A percentile compares a stretch with the other conserved stretches of the same genome.
These are phyloP conservation scores for Pythium aphanidermatum DNA, from an alignment of 352 stramenopile species.

Conservation along the genomic window DNA sequence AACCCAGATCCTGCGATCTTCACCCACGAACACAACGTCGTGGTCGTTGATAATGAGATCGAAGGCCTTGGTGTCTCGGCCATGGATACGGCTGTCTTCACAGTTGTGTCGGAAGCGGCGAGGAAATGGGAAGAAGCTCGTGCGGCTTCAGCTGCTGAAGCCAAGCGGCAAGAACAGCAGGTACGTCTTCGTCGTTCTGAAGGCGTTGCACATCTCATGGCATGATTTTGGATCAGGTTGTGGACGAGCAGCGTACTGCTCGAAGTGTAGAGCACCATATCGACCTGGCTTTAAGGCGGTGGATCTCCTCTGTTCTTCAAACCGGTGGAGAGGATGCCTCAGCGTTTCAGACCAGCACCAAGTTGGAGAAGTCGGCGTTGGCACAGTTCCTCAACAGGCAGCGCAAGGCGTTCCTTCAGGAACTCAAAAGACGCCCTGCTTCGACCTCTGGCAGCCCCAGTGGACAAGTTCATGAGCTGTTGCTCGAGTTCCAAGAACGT, in stretches of 20 bases:
- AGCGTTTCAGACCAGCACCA: slow-evolving; percentile 10
- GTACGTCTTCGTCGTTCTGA: background rate
- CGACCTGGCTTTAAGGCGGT: slow-evolving; percentile 49
- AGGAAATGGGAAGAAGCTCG: background rate
- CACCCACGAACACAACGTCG: slow-evolving; percentile 21
- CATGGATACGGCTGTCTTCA: background rate
- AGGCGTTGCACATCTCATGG: background rate
- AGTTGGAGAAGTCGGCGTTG: slow-evolving; percentile 8
- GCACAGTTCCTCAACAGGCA: slow-evolving; percentile 35
- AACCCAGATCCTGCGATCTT: slow-evolving; percentile 1
- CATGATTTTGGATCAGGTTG: slow-evolving; percentile 6
- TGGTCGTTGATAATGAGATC: background rate
- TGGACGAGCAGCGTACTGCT: slow-evolving; percentile 26
- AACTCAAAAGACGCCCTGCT: slow-evolving; percentile 33
- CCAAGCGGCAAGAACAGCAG: background rate
- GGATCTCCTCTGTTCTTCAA: slow-evolving; percentile 40
- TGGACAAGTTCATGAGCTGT: no score
- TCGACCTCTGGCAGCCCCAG: no score
- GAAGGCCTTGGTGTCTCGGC: background rate
- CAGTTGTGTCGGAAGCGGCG: slow-evolving; percentile 1
- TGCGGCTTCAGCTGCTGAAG: background rate
- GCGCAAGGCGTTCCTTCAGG: slow-evolving; percentile 33
- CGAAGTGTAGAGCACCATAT: slow-evolving; percentile 39
- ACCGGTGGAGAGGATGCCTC: slow-evolving; percentile 2
- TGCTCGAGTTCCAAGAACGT: no score